Percentiles rank a stretch among this genome's conserved stretches.
phyloP scores from a whole-genome alignment of 352 stramenopile species.

The Globisporangium uncinulatum region DNA sequence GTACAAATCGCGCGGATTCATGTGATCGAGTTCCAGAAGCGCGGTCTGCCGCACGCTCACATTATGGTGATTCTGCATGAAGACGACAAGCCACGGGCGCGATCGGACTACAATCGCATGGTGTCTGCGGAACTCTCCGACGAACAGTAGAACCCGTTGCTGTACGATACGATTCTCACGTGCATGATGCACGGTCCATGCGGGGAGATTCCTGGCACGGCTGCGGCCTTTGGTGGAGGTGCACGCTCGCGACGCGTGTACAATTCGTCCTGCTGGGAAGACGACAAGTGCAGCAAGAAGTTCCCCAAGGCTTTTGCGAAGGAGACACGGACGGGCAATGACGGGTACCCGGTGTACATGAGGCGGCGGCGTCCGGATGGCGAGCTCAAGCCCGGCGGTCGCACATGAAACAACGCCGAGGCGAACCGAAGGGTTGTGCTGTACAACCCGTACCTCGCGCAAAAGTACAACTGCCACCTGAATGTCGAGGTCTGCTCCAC shows the following conservation, averaged over 20 bases:
- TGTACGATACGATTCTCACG: too few relatives aligned
- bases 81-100: constrained; percentile 14
- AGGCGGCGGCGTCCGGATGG: background rate
- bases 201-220: too few relatives aligned
- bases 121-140: too few relatives aligned
- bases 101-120: background rate
- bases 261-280: background rate
- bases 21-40: constrained; percentile 50
- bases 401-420: background rate
- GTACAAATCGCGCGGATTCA: constrained; percentile 17
- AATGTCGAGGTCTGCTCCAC: too few relatives aligned
- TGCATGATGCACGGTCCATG: too few relatives aligned
- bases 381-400: background rate
- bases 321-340: background rate
- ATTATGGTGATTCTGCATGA: constrained; percentile 37
- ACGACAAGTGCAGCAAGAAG: constrained; percentile 3
- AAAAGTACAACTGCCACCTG: too few relatives aligned
- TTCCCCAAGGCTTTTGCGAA: constrained; percentile 2
- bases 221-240: too few relatives aligned
- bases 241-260: too few relatives aligned
- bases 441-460: too few relatives aligned
- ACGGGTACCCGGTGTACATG: background rate
- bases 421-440: background rate
- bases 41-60: constrained; percentile 38
- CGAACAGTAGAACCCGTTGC: too few relatives aligned